Conservation (phyloP, 306 rosid species). For the Glycine tomentella region DNA sequence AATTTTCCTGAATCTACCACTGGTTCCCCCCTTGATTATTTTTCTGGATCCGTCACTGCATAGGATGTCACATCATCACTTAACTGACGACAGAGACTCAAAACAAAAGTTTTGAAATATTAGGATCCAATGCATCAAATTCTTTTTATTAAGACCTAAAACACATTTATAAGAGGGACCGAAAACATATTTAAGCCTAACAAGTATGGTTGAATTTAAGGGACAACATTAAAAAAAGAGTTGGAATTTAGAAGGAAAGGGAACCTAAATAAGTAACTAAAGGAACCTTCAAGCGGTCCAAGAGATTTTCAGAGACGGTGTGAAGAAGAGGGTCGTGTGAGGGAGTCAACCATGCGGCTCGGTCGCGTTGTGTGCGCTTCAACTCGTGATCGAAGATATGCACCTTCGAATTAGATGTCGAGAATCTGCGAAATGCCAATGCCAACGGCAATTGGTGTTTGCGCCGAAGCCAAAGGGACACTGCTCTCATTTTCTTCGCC, state of each 20-base stretch:
- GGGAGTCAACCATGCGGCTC: slow-evolving; percentile 93
- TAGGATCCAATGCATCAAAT: too few species aligned
- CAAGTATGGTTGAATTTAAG: too few species aligned
- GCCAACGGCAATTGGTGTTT: background rate
- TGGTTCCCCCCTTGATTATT: too few species aligned
- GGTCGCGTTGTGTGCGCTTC: slow-evolving; percentile 67
- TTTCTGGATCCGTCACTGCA: too few species aligned
- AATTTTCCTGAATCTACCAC: too few species aligned
- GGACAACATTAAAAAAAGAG: too few species aligned
- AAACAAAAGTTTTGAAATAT: too few species aligned
- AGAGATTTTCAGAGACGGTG: slow-evolving; percentile 72
- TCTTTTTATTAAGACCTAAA: too few species aligned
- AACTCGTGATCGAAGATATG: slow-evolving; percentile 80
- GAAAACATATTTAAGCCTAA: too few species aligned
- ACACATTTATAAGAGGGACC: too few species aligned
- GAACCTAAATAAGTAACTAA: background rate
- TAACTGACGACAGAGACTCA: too few species aligned
- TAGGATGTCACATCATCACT: too few species aligned
- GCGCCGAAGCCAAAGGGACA: slow-evolving; percentile 2
- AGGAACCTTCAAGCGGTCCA: slow-evolving; percentile 82
- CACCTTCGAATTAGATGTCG: slow-evolving; percentile 55
- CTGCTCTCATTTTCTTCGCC: slow-evolving; percentile 50
- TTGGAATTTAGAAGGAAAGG: background rate
- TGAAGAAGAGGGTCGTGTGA: slow-evolving; percentile 74
- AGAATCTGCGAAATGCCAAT: slow-evolving; percentile 22